Evolutionary conservation across 2,329 filamentous ascomycete genomes (phyloP), one percentile per base, ranked within the genome.

Genomic region (Curvularia spicifera): DNA sequence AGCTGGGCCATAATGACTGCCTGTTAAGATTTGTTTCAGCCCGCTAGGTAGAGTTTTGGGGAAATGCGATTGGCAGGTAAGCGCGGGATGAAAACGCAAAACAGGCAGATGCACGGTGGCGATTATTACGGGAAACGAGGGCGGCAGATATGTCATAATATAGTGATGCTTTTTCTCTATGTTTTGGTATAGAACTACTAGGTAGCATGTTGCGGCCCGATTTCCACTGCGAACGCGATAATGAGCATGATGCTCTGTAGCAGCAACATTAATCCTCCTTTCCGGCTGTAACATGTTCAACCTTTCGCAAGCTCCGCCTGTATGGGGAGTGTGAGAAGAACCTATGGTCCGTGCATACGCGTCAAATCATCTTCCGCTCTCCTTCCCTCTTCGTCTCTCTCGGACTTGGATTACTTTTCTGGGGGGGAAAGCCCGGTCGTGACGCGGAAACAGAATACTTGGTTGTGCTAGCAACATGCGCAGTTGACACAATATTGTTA

Each of bases 21-120:
- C 18, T 44, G 42, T 44, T 44, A 44, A n/a, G 42, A 24, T 28
- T 44, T 44, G 42, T 44, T 44, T 28, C 42, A 44, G 26, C 22
- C 26, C 26, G 24, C 42, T 22, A 18, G n/a, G 35, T 6, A 31
- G 3, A 31, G 29, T 37, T 37, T 37, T n/a, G 15, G 35, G 5
- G 18, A 18, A 6, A 37, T 18, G 13, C 13, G 35, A 37, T 37
- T 37, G 35, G 35, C 5, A 37, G 35, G 35, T 37, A 37, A 37
- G 35, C 35, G 35, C 35, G 35, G n/a, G 13, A 31, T 15, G 13
- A 15, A 35, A 35, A 28, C 26, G 33, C 35, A 5, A 37, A 37
- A 37, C 35, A 37, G n/a, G 15, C 33, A 35, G 13, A 35, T 18
- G 35, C 15, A 37, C 35, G 35, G 15, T 18, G 35, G n/a, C 35